These are phyloP conservation scores for Lentinus tigrinus DNA, from an alignment of 768 basidiomycete genomes.

Conservation along the genomic window DNA sequence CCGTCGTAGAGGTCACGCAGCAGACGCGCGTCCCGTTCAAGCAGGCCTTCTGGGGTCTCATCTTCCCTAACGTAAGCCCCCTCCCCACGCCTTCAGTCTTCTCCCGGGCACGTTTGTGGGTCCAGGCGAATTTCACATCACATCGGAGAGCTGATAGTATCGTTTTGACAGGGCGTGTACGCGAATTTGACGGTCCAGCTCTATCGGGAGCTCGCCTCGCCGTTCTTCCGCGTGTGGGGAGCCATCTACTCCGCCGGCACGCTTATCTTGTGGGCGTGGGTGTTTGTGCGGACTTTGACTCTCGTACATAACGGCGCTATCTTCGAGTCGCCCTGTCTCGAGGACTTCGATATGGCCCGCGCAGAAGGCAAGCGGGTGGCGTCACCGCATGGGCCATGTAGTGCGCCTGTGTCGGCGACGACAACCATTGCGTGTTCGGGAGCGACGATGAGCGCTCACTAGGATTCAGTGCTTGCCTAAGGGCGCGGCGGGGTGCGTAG, in stretches of 20 bases:
- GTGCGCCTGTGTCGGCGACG: neutral
- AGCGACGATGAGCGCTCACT: no score
- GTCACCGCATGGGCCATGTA: neutral
- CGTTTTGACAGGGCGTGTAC: constrained; percentile 52
- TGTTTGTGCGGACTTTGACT: constrained; percentile 43
- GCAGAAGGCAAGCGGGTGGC: neutral
- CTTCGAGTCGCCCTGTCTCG: constrained; percentile 43
- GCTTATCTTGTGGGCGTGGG: constrained; percentile 50
- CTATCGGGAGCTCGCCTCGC: constrained; percentile 46
- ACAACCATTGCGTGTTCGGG: neutral
- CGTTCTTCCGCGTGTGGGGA: constrained; percentile 57
- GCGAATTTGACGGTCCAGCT: constrained; percentile 62
- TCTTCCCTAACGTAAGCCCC: constrained; percentile 64
- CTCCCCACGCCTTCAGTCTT: constrained; percentile 27
- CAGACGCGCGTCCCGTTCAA: constrained; percentile 48
- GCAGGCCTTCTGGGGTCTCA: constrained; percentile 63
- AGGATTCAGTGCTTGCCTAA: no score
- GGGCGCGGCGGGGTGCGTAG: no score
- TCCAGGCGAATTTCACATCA: neutral
- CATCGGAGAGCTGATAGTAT: neutral
- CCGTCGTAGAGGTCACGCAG: constrained; percentile 42
- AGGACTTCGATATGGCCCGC: constrained; percentile 27
- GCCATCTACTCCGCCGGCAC: constrained; percentile 51
- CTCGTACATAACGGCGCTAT: constrained; percentile 36
- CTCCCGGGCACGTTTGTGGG: neutral